Conservation (phyloP, 345 rosid genomes). For the Rubroshorea leprosula region DNA sequence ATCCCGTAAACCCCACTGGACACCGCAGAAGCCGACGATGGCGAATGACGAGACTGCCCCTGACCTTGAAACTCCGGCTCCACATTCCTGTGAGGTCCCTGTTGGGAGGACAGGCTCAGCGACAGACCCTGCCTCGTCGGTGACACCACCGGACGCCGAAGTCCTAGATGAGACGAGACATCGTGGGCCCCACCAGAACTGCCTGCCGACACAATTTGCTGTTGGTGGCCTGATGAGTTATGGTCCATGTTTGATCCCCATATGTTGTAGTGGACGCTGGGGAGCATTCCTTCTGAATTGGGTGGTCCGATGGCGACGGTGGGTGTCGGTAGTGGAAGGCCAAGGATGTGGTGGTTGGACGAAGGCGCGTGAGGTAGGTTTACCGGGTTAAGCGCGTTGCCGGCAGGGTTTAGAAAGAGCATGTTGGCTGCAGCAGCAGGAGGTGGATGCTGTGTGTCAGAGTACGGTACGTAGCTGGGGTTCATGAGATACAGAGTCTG, state of each 20-base stretch:
- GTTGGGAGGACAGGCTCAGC: conserved; percentile 34
- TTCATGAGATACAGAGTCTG: conserved; percentile 50
- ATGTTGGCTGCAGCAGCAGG: conserved; percentile 13
- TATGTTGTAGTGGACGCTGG: conserved; percentile 26
- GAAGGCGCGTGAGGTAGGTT: conserved; percentile 34
- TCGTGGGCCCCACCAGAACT: conserved; percentile 13
- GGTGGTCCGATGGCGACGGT: conserved; percentile 8
- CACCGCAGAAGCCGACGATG: conserved; percentile 31
- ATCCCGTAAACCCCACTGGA: conserved; percentile 33
- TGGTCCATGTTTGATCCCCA: conserved; percentile 32
- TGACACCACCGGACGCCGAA: conserved; percentile 18
- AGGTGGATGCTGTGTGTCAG: conserved; percentile 24
- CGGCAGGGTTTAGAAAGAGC: conserved; percentile 33
- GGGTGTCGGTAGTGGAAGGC: conserved; percentile 30
- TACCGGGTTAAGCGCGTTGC: conserved; percentile 13
- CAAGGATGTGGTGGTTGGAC: conserved; percentile 24
- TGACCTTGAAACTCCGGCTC: conserved; percentile 5
- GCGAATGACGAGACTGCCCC: conserved; percentile 33
- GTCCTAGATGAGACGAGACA: conserved; percentile 15
- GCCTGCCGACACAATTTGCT: conserved; percentile 18
- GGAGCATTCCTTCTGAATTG: conserved; percentile 18
- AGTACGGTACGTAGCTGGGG: conserved; percentile 38
- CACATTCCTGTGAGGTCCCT: conserved; percentile 14
- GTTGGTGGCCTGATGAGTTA: conserved; percentile 11
- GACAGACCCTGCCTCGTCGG: conserved; percentile 42